These are phyloP conservation scores for Murraya paniculata DNA, from an alignment of 345 rosid species.

Conservation along the genomic window DNA sequence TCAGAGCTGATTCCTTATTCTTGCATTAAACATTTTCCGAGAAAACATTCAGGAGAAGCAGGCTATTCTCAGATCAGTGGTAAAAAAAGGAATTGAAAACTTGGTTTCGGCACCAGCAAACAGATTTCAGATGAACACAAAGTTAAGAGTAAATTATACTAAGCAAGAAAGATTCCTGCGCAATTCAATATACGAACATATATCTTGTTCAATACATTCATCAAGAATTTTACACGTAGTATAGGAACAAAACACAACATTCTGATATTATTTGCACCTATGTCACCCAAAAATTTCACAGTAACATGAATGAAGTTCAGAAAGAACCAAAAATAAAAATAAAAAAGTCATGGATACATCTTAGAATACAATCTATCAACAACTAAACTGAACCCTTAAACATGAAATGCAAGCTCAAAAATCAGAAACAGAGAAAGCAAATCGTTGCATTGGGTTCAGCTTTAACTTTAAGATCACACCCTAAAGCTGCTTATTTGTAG, in stretches of 20 bases:
- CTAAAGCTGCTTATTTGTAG: constrained; percentile 39
- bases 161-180: not conserved
- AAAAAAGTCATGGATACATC: constrained; percentile 1
- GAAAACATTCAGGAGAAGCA: not conserved
- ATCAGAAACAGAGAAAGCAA: constrained; percentile 5
- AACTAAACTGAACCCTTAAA: constrained; percentile 10
- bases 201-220: constrained; percentile 9
- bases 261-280: constrained; percentile 18
- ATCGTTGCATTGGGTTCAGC: constrained; percentile 8
- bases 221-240: not conserved
- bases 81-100: not conserved
- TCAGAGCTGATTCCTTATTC: not conserved
- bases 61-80: not conserved
- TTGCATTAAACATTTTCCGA: not conserved
- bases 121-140: not conserved
- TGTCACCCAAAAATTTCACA: constrained; percentile 14
- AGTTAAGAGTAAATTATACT: not conserved
- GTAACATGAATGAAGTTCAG: constrained; percentile 1
- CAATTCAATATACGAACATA: not conserved
- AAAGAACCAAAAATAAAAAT: not conserved
- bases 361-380: constrained; percentile 14
- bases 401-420: constrained; percentile 17
- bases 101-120: not conserved
- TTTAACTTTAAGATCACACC: not conserved
- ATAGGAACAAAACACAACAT: constrained; percentile 10